Conservation (phyloP, 345 rosid species). For the Combretum micranthum region DNA sequence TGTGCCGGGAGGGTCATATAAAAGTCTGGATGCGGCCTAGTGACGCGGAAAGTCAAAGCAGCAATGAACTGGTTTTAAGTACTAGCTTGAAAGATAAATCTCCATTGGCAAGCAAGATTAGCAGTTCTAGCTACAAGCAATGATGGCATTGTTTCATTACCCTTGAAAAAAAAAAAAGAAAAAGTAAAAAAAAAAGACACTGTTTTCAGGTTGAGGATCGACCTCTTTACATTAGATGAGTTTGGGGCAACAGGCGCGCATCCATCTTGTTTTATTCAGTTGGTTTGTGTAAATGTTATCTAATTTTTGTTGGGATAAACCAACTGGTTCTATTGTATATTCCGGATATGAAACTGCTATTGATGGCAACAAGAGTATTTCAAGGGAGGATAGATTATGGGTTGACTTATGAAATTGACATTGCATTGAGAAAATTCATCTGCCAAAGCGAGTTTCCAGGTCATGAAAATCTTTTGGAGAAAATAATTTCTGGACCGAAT, state of each 20-base stretch:
- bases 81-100: slow-evolving; percentile 69
- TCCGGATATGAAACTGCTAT: slow-evolving; percentile 24
- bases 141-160: slow-evolving; percentile 19
- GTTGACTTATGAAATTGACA: slow-evolving; percentile 1
- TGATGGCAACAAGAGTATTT: slow-evolving; percentile 13
- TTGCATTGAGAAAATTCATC: too few relatives aligned
- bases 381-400: slow-evolving; percentile 13
- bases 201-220: too few relatives aligned
- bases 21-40: slow-evolving; percentile 95
- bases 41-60: slow-evolving; percentile 48
- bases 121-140: slow-evolving; percentile 59
- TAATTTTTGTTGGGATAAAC: slow-evolving; percentile 25
- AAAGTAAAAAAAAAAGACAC: too few relatives aligned
- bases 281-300: slow-evolving; percentile 21
- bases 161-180: not conserved
- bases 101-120: slow-evolving; percentile 43
- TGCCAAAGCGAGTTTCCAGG: too few relatives aligned
- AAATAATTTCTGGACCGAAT: too few relatives aligned
- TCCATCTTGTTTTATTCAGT: slow-evolving; percentile 17
- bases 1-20: slow-evolving; percentile 90
- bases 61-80: slow-evolving; percentile 44
- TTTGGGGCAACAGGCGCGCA: not conserved
- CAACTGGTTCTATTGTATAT: slow-evolving; percentile 30
- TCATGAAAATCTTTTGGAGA: too few relatives aligned
- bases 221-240: too few relatives aligned